A percentile compares a stretch with the other conserved stretches of the same genome.
Conservation (phyloP, 495 filamentous ascomycete genomes). For the Penicillium coffeae region DNA sequence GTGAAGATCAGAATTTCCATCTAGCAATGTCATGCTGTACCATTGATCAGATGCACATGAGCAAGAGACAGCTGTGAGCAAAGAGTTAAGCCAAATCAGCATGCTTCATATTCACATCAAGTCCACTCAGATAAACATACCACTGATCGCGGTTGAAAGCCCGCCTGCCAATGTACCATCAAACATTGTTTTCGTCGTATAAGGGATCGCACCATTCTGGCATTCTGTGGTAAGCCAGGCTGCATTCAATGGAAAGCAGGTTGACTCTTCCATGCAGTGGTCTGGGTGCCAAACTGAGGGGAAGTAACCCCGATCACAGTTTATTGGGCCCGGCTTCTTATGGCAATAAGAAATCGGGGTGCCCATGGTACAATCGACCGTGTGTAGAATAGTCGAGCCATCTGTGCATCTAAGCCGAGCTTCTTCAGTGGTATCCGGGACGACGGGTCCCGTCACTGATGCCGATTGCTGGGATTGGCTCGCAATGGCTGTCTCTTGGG, state of each 20-base stretch:
- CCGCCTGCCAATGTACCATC: constrained; percentile 20
- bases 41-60: constrained; percentile 21
- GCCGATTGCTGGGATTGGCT: background rate
- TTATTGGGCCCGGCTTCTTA: constrained; percentile 12
- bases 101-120: background rate
- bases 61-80: constrained; percentile 17
- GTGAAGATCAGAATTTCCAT: constrained; percentile 7
- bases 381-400: constrained; percentile 24
- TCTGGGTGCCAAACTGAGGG: constrained; percentile 29
- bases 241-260: constrained; percentile 23
- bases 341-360: constrained; percentile 21
- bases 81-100: background rate
- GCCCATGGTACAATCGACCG: constrained; percentile 27
- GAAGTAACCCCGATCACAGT: constrained; percentile 19
- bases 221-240: constrained; percentile 28
- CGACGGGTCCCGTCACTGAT: constrained; percentile 1
- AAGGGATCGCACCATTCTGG: constrained; percentile 21
- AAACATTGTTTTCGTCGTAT: constrained; percentile 19
- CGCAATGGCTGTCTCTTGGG: constrained; percentile 5
- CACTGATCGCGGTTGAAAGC: constrained; percentile 14
- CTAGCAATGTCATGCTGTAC: constrained; percentile 18
- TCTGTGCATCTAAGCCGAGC: constrained; percentile 15
- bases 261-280: constrained; percentile 23
- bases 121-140: constrained; percentile 5
- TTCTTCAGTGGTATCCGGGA: constrained; percentile 12